Conservation (phyloP, 257 asterid species). For the Leptodermis oblonga region DNA sequence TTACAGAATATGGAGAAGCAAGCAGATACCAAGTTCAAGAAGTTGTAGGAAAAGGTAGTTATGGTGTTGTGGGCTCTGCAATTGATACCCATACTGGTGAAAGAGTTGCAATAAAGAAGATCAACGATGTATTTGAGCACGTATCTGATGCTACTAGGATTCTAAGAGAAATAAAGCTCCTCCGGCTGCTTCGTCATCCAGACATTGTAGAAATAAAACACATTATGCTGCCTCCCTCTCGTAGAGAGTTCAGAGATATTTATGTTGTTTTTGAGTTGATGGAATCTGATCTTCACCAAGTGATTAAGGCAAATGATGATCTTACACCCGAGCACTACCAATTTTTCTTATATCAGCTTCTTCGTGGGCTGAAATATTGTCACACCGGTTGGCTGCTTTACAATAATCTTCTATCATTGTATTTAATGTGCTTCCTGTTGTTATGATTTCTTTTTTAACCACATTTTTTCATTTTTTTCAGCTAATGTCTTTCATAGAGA, state of each 20-base stretch:
- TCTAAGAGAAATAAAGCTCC: slow-evolving; percentile 93
- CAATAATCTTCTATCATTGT: slow-evolving; percentile 3
- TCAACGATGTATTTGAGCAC: slow-evolving; percentile 91
- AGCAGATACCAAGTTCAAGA: slow-evolving; percentile 92
- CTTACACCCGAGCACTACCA: slow-evolving; percentile 91
- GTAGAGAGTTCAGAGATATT: slow-evolving; percentile 87
- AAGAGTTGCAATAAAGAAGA: slow-evolving; percentile 90
- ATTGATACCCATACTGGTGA: slow-evolving; percentile 85
- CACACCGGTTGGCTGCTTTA: slow-evolving; percentile 59
- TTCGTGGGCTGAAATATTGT: slow-evolving; percentile 81
- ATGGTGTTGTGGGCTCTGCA: slow-evolving; percentile 93
- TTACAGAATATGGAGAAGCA: slow-evolving; percentile 95
- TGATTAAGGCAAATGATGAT: slow-evolving; percentile 88
- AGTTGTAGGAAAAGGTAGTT: slow-evolving; percentile 96
- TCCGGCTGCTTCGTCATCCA: slow-evolving; percentile 85
- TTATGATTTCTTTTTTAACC: background rate
- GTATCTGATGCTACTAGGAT: slow-evolving; percentile 95
- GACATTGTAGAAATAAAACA: slow-evolving; percentile 92
- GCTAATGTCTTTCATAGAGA: slow-evolving; percentile 95
- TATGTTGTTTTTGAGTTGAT: slow-evolving; percentile 89
- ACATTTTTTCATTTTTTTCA: slow-evolving; percentile 23
- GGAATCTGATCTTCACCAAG: slow-evolving; percentile 99
- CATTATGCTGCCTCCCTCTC: slow-evolving; percentile 95
- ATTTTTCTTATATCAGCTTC: slow-evolving; percentile 86
- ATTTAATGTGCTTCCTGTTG: background rate